Percentiles rank a stretch among this genome's conserved stretches.
Conservation (phyloP, 495 filamentous ascomycete genomes). For the Schizothecium vesticola region DNA sequence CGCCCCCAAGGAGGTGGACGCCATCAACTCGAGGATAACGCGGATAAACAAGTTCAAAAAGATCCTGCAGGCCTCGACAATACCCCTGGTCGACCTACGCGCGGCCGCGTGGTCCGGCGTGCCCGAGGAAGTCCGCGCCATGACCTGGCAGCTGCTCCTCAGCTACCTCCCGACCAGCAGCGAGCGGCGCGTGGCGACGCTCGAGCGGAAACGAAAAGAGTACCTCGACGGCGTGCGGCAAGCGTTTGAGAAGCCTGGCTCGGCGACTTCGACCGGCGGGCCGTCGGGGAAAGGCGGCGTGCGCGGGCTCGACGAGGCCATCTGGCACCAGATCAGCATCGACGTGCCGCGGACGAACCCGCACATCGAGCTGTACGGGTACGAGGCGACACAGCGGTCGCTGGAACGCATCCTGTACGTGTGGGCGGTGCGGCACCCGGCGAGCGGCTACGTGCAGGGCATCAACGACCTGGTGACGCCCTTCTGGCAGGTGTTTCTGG, state of each 20-base stretch:
- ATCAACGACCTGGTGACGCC: slow-evolving; percentile 98
- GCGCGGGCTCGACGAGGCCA: slow-evolving; percentile 83
- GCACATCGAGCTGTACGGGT: slow-evolving; percentile 88
- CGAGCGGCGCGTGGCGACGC: slow-evolving; percentile 80
- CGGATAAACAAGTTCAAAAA: slow-evolving; percentile 99
- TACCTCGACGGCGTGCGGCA: slow-evolving; percentile 94
- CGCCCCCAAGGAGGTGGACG: slow-evolving; percentile 76
- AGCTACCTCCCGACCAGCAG: slow-evolving; percentile 94
- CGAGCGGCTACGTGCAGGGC: slow-evolving; percentile 95
- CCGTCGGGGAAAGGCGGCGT: slow-evolving; percentile 28
- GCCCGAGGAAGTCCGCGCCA: slow-evolving; percentile 89
- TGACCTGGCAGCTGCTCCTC: slow-evolving; percentile 95
- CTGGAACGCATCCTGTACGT: slow-evolving; percentile 93
- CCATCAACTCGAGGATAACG: slow-evolving; percentile 78
- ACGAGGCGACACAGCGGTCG: slow-evolving; percentile 91
- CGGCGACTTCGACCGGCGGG: slow-evolving; percentile 11
- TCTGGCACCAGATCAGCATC: slow-evolving; percentile 99
- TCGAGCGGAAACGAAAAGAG: slow-evolving; percentile 94
- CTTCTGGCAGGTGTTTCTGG: slow-evolving; percentile 96
- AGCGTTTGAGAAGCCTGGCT: slow-evolving; percentile 73
- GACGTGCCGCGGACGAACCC: slow-evolving; percentile 96
- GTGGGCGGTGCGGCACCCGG: slow-evolving; percentile 95
- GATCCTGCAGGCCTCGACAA: slow-evolving; percentile 84
- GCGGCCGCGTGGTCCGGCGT: slow-evolving; percentile 88
- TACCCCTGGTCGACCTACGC: slow-evolving; percentile 76